Base-by-base conservation (phyloP, 768 basidiomycete genomes). In the Plicaturopsis crispa region DNA sequence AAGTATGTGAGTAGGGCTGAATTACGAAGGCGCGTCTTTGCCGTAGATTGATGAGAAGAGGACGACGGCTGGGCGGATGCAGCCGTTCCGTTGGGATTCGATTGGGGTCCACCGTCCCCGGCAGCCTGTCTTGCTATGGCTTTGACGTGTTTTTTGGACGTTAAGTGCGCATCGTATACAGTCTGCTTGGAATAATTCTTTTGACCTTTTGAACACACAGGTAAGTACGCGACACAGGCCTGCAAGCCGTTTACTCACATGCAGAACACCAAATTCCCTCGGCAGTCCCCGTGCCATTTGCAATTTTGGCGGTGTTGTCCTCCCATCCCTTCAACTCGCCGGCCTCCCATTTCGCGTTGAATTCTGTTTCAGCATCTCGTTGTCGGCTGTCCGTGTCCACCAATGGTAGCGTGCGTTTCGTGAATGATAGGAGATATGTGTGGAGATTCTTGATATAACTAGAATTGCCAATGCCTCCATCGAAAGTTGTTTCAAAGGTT, bases 121-220 rank as follows among this genome's bases (percentile, higher is more conserved):
- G 48, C 45, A 3, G 75, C 80, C 52, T 84, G 80, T 47, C 80
- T 88, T 6, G 80, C 75, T n/a, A 76, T 70, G 6, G 90, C 87
- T 64, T 97, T 99, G 52, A 88, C 63, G 52, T 99, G 96, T 57
- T 91, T 98, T 67, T 93, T 97, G 16, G 92, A 94, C 2, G 80
- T 90, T 36, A 98, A 60, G 56, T 98, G 96, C 2, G 92, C 92
- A 45, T 96, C 88, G 56, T 92, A 99, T 6, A 99, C 96, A 0
- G 96, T 97, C 59, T 97, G 89, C 59, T 97, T 99, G 10, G 93
- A 77, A 60, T 98, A 98, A 41, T 75, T 67, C 56, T 93, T 96
- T 61, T 97, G 91, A 57, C 93, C 93, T 97, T 51, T 22, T 18
- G 21, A 24, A 22, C n/a, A n/a, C n/a, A n/a, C 31, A 26, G 26